phyloP scores from a whole-genome alignment of 768 basidiomycete species.

The Piloderma croceum region DNA sequence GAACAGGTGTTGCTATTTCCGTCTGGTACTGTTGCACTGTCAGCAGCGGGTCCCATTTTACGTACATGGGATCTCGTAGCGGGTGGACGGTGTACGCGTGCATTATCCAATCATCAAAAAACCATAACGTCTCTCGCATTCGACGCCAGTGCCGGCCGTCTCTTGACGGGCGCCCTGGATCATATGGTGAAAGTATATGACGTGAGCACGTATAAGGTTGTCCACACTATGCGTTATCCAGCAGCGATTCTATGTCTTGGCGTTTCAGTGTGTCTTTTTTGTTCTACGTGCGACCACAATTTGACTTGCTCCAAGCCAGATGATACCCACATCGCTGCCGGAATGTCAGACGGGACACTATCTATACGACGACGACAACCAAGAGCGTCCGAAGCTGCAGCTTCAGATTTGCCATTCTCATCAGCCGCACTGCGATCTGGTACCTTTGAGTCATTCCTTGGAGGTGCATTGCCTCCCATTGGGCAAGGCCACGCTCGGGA shows the following conservation, averaged over 20 bases:
- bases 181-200: conserved; percentile 99
- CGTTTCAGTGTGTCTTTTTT: conserved; percentile 65
- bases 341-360: conserved; percentile 98
- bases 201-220: conserved; percentile 86
- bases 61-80: conserved; percentile 94
- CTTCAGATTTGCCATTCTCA: conserved; percentile 28
- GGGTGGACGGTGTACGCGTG: conserved; percentile 82
- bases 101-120: conserved; percentile 97
- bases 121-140: conserved; percentile 88
- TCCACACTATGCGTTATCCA: conserved; percentile 98
- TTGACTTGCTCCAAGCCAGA: conserved; percentile 60
- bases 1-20: conserved; percentile 93
- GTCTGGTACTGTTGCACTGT: conserved; percentile 78
- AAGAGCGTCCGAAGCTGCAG: conserved; percentile 55
- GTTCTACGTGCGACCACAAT: neutral
- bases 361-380: conserved; percentile 87
- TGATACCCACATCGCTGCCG: conserved; percentile 92
- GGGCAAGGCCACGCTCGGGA: conserved; percentile 50
- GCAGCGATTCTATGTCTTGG: conserved; percentile 87
- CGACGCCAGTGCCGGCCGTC: conserved; percentile 65
- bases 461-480: conserved; percentile 45
- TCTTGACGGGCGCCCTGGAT: conserved; percentile 88
- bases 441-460: conserved; percentile 64
- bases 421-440: conserved; percentile 43
- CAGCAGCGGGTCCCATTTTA: conserved; percentile 87